These are phyloP conservation scores for Entomortierella lignicola DNA, from an alignment of 192 early-diverging fungal genomes.

Conservation along the genomic window DNA sequence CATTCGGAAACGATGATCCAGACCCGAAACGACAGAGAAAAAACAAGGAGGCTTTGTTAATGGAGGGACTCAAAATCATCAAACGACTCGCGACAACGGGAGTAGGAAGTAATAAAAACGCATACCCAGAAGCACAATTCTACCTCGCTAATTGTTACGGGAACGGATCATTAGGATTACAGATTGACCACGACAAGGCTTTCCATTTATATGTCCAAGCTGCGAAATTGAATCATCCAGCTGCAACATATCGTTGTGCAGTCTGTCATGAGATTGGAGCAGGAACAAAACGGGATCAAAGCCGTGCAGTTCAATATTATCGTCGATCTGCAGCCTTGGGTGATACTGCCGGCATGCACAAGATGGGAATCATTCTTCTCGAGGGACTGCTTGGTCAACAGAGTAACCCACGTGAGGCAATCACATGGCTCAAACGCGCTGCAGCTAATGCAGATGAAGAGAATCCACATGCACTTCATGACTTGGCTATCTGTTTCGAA, in stretches of 20 bases:
- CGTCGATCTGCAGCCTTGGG: slow-evolving; percentile 91
- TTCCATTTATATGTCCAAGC: slow-evolving; percentile 93
- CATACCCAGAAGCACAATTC: slow-evolving; percentile 92
- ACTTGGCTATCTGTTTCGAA: slow-evolving; percentile 77
- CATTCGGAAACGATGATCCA: slow-evolving; percentile 69
- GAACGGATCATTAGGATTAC: slow-evolving; percentile 82
- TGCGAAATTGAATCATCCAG: slow-evolving; percentile 91
- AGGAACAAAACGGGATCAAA: slow-evolving; percentile 88
- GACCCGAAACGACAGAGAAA: slow-evolving; percentile 77
- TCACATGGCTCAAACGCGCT: slow-evolving; percentile 95
- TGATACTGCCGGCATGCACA: slow-evolving; percentile 97
- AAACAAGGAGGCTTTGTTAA: slow-evolving; percentile 76
- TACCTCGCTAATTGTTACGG: slow-evolving; percentile 92
- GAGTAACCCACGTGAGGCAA: slow-evolving; percentile 87
- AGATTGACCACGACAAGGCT: slow-evolving; percentile 87
- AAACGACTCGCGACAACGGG: slow-evolving; percentile 83
- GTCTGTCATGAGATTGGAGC: slow-evolving; percentile 97
- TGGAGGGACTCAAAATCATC: slow-evolving; percentile 87
- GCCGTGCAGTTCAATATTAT: slow-evolving; percentile 90
- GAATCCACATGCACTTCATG: slow-evolving; percentile 93
- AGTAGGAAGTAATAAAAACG: slow-evolving; percentile 73
- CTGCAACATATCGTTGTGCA: slow-evolving; percentile 92
- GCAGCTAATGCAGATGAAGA: slow-evolving; percentile 90
- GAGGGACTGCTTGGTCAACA: slow-evolving; percentile 83
- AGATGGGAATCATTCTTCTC: slow-evolving; percentile 92